Evolutionary conservation across 2,329 filamentous ascomycete species (phyloP).

Genomic region (Penicillium sp.): DNA sequence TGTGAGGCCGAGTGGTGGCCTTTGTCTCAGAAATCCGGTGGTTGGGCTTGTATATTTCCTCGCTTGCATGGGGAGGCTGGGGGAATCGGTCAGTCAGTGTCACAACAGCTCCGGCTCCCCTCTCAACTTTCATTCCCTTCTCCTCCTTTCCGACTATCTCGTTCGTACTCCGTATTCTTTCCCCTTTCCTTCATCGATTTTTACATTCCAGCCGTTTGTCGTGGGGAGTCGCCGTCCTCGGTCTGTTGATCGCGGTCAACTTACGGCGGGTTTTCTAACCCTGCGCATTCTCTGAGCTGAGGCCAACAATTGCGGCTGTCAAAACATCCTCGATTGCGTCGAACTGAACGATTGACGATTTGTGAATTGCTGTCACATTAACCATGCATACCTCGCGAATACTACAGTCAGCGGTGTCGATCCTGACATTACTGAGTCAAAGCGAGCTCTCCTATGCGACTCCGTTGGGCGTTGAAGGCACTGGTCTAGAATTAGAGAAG

Average conservation of each 20-base stretch:
- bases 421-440: conserved; percentile 34
- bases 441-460: conserved; percentile 33
- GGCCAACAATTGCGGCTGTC: conserved; percentile 13
- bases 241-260: conserved; percentile 8
- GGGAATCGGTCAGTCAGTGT: conserved; percentile 18
- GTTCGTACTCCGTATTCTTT: conserved; percentile 8
- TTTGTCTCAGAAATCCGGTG: conserved; percentile 38
- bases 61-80: conserved; percentile 35
- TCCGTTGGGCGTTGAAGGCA: conserved; percentile 27
- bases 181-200: conserved; percentile 11
- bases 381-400: conserved; percentile 37
- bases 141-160: conserved; percentile 21
- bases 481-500: conserved; percentile 27
- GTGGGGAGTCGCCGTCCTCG: conserved; percentile 3
- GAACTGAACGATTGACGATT: conserved; percentile 12
- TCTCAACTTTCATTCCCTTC: conserved; percentile 24
- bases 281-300: conserved; percentile 7
- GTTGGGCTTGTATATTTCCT: conserved; percentile 35
- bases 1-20: conserved; percentile 20
- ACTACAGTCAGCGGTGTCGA: conserved; percentile 32
- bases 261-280: conserved; percentile 5
- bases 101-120: conserved; percentile 16
- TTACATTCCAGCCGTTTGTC: conserved; percentile 23
- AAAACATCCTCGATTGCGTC: conserved; percentile 11
- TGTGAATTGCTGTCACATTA: conserved; percentile 14